Base-by-base conservation (phyloP, 352 stramenopile genomes). In the Globisporangium cystogenes region DNA sequence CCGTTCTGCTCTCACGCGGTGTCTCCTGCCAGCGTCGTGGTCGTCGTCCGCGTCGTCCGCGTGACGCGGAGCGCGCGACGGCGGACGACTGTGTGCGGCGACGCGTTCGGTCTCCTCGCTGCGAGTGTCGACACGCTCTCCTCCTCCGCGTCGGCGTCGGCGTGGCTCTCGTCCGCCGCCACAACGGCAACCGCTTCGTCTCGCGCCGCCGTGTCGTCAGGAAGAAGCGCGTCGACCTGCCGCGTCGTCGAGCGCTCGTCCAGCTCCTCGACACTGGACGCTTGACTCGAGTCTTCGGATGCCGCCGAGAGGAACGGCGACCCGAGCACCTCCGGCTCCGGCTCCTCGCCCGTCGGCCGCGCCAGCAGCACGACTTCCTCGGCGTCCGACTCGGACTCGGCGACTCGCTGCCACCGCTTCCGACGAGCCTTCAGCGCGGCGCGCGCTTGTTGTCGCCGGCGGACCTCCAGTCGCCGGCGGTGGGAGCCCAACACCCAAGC, bases 281-380 rank as follows among this genome's bases (percentile, higher is more conserved):
- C 18, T 33, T 41, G 24, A n/a, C 53, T 49, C 21, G 14, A 7
- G 12, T 39, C 14, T 39, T 39, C 33, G 4, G 33, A 16, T 39
- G 4, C 43, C 21, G 35, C 41, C 21, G 41, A 57, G 29, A 52
- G 43, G 8, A 20, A 18, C 0, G 55, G 14, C 24, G 40, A 47
- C 3, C 33, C 33, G 33, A 39, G 33, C 14, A 18, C 33, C 52
- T 74, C 57, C 15, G 48, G 44, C 41, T 55, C 57, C 1, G 40
- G 27, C 26, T 76, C 56, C 16, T 51, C 40, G 46, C 26, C n/a
- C 46, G 43, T 40, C 1, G 14, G 7, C 27, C 36, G 49, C 16
- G 43, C 18, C 26, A 83, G 46, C 39, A 81, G 51, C 35, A 79
- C 68, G 20, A 84, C 73, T 47, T 77, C 70, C 55, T 84, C 73